Percentiles rank a stretch among this genome's conserved stretches.
Evolutionary conservation across 768 basidiomycete species (phyloP).

Genomic region (Auriscalpium microsporum): DNA sequence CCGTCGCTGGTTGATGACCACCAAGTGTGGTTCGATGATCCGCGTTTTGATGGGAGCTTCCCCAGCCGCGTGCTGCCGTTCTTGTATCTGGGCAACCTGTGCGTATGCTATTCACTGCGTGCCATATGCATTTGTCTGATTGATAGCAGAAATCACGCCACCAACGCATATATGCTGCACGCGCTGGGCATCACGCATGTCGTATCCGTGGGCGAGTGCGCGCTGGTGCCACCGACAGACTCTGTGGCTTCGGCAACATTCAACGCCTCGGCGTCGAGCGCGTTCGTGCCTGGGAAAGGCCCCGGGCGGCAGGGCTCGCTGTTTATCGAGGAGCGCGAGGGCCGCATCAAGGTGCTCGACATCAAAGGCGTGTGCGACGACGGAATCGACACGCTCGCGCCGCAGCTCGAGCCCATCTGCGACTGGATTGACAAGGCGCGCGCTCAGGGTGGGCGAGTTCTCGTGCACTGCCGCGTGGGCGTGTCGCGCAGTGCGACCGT

Average conservation of each 20-base stretch:
- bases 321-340: slow-evolving; percentile 83
- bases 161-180: slow-evolving; percentile 93
- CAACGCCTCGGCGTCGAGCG: background rate
- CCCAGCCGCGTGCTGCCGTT: slow-evolving; percentile 89
- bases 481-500: slow-evolving; percentile 92
- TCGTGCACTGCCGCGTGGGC: slow-evolving; percentile 99
- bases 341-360: slow-evolving; percentile 84
- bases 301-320: slow-evolving; percentile 59
- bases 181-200: slow-evolving; percentile 95
- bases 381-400: slow-evolving; percentile 90
- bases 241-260: slow-evolving; percentile 12
- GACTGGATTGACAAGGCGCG: slow-evolving; percentile 90
- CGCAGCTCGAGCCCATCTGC: slow-evolving; percentile 80
- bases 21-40: slow-evolving; percentile 92
- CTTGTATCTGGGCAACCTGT: slow-evolving; percentile 93
- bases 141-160: slow-evolving; percentile 70
- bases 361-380: slow-evolving; percentile 93
- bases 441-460: slow-evolving; percentile 73
- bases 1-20: slow-evolving; percentile 62
- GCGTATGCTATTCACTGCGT: slow-evolving; percentile 29
- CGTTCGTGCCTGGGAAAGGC: slow-evolving; percentile 35
- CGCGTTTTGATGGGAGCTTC: slow-evolving; percentile 91
- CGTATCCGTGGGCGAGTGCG: slow-evolving; percentile 93
- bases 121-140: slow-evolving; percentile 14
- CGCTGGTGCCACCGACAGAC: slow-evolving; percentile 70